These are phyloP conservation scores for Scenedesmus sp. DNA, from an alignment of 163 green algal genomes.

Conservation along the genomic window DNA sequence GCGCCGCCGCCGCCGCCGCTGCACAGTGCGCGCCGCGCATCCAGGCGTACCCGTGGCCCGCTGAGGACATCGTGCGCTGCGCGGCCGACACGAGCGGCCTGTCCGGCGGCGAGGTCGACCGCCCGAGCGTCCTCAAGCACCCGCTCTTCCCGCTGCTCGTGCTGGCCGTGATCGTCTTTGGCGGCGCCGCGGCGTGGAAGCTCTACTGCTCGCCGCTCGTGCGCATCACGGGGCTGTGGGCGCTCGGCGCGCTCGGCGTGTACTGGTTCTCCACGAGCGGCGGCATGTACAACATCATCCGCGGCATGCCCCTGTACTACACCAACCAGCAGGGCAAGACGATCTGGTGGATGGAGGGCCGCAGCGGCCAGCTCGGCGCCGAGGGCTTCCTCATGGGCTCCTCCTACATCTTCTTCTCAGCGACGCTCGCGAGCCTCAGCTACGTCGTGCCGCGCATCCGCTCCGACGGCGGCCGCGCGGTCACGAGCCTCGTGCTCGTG, in stretches of 20 bases:
- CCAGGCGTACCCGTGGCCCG: conserved; percentile 38
- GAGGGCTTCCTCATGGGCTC: conserved; percentile 88
- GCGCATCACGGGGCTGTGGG: conserved; percentile 55
- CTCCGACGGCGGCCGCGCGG: conserved; percentile 4
- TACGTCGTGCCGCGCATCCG: conserved; percentile 53
- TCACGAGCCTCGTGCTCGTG: conserved; percentile 38
- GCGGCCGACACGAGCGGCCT: background rate
- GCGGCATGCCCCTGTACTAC: conserved; percentile 74
- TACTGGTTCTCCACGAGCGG: conserved; percentile 62
- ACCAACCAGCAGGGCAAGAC: conserved; percentile 39
- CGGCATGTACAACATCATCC: conserved; percentile 94
- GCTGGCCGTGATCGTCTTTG: conserved; percentile 51
- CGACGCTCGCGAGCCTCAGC: conserved; percentile 49
- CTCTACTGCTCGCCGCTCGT: conserved; percentile 64
- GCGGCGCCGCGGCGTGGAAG: conserved; percentile 32
- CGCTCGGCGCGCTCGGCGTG: conserved; percentile 59
- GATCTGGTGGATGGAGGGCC: conserved; percentile 44
- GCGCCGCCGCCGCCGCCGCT: no score
- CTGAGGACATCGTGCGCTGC: conserved; percentile 35
- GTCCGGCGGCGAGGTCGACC: conserved; percentile 43
- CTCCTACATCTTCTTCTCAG: conserved; percentile 59
- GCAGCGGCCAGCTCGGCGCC: conserved; percentile 69
- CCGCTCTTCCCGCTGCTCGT: conserved; percentile 64
- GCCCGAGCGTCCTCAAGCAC: conserved; percentile 61
- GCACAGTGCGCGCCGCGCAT: conserved; percentile 32